Evolutionary conservation across 306 rosid species (phyloP), one percentile per base, ranked within the genome.

Genomic region (Gynostemma pentaphyllum): DNA sequence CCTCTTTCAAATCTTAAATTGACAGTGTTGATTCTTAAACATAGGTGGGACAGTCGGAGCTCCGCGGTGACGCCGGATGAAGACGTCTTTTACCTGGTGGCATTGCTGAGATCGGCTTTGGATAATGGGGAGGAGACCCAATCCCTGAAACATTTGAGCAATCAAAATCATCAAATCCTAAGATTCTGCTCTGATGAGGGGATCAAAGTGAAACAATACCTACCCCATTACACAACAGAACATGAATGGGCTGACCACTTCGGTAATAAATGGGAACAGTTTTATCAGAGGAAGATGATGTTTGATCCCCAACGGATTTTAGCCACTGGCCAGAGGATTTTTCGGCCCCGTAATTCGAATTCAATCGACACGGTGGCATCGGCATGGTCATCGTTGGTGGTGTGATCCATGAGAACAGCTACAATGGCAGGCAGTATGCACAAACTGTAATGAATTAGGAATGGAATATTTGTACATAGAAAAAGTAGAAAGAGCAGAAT

Each of bases 11-110:
- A 34, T 34, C 39, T 34, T 34, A 1, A 19, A 24, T 18, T 54
- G 13, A n/a, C 42, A 34, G 26, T 29, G 13, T 23, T 39, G 37
- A 32, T 61, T 9, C 8, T 34, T 52, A 13, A 55, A 12, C 63
- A 72, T 16, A 88, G 99, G 80, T 92, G 99, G 96, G 94, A 86
- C 84, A 72, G 75, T 26, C 62, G 87, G 80, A 92, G 80, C 79
- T 88, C 99, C 55, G 94, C 60, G 69, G 95, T 88, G 84, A 88
- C 78, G 7, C 87, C 88, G 12, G 94, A 82, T 4, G 99, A 88
- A 68, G 90, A 86, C 0, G 81, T 92, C 61, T 92, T 92, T 78
- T 92, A 92, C 78, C 74, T 92, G 26, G 99, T 92, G 81, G 99
- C 88, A 1, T 78, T 92, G 78, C 78, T 92, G 49, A 81, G 96